Evolutionary conservation across 2,329 filamentous ascomycete genomes (phyloP).

Genomic region (Diaporthe vaccinii): DNA sequence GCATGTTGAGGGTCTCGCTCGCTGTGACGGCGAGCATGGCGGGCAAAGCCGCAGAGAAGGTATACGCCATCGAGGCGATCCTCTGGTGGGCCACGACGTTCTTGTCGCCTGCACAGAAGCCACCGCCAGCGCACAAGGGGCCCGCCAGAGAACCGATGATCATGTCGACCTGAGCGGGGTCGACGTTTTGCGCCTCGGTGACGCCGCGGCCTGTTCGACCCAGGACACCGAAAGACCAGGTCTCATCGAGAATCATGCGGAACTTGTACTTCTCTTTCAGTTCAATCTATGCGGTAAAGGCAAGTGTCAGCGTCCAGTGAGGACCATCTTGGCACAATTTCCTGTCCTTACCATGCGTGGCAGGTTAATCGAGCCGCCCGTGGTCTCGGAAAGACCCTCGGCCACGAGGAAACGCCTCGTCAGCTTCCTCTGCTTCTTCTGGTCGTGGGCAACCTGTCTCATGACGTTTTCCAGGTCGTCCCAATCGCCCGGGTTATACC

Average conservation of each 20-base stretch:
- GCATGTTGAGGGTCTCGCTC: constrained; percentile 87
- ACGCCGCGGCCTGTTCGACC: constrained; percentile 92
- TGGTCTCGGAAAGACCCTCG: constrained; percentile 92
- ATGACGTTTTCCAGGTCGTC: constrained; percentile 90
- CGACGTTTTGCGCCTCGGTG: constrained; percentile 97
- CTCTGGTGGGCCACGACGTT: constrained; percentile 98
- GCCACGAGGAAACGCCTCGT: constrained; percentile 96
- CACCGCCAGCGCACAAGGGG: constrained; percentile 90
- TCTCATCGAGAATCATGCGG: constrained; percentile 96
- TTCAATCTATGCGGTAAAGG: constrained; percentile 72
- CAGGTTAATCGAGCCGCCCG: constrained; percentile 86
- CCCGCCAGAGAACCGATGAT: constrained; percentile 94
- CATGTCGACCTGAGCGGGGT: constrained; percentile 95
- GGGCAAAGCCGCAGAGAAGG: constrained; percentile 93
- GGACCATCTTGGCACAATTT: neutral
- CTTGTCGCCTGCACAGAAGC: constrained; percentile 92
- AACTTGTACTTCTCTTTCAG: constrained; percentile 98
- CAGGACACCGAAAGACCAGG: constrained; percentile 95
- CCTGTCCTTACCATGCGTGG: constrained; percentile 80
- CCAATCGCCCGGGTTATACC: constrained; percentile 98
- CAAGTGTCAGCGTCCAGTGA: neutral
- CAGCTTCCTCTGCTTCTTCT: constrained; percentile 84
- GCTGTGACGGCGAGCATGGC: constrained; percentile 96
- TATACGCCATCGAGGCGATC: constrained; percentile 92
- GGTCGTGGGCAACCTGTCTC: constrained; percentile 87